A percentile compares a stretch with the other conserved stretches of the same genome.
Conservation (phyloP, 2,329 filamentous ascomycete genomes). For the Penicillium sp. region DNA sequence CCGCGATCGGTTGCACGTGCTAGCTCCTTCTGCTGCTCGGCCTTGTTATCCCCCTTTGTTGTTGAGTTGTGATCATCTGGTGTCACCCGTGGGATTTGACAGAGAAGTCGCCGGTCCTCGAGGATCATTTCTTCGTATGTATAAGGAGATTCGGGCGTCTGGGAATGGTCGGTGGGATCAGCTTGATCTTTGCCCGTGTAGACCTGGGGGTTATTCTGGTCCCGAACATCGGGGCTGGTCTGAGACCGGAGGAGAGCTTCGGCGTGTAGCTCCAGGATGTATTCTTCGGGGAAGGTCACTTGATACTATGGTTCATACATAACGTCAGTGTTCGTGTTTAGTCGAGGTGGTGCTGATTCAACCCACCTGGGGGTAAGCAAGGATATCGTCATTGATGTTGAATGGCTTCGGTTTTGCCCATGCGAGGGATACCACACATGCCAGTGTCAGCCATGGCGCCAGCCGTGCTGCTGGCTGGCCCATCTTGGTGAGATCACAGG, state of each 20-base stretch:
- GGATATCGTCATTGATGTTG: conserved; percentile 83
- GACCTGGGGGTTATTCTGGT: conserved; percentile 28
- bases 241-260: conserved; percentile 53
- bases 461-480: conserved; percentile 21
- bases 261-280: conserved; percentile 71
- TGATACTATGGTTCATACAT: conserved; percentile 63
- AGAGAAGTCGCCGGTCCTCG: conserved; percentile 73
- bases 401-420: conserved; percentile 64
- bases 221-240: conserved; percentile 15
- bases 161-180: conserved; percentile 61
- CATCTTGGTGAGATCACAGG: conserved; percentile 24
- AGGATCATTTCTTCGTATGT: conserved; percentile 75
- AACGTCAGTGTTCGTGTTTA: not conserved
- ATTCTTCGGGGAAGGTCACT: conserved; percentile 71
- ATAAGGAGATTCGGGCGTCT: conserved; percentile 15
- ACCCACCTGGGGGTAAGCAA: conserved; percentile 81
- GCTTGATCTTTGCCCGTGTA: conserved; percentile 24
- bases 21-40: conserved; percentile 78
- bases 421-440: conserved; percentile 35
- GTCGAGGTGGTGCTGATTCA: not conserved
- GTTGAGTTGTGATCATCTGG: conserved; percentile 65
- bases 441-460: conserved; percentile 34
- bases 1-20: conserved; percentile 74
- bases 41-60: conserved; percentile 55
- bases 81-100: conserved; percentile 73